Evolutionary conservation across 805 yeast genomes (phyloP), one percentile per base, ranked within the genome.

Genomic region (Saccharomycopsis javanensis): DNA sequence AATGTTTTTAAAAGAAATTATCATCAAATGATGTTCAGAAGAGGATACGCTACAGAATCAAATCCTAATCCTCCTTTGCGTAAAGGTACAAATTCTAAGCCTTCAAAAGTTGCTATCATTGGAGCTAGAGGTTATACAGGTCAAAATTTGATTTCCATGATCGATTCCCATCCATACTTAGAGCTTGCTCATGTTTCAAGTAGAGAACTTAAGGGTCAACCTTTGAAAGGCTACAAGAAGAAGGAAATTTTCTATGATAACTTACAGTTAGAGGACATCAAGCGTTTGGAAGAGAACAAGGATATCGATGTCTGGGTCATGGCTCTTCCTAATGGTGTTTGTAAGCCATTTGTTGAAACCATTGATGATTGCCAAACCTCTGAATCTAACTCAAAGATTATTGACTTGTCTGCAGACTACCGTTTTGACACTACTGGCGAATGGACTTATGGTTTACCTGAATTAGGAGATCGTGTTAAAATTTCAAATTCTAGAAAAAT

Each of bases 41-140:
- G 71, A 64, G 63, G 65, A 50, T 67, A 68, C 61, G 68, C 77
- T 25, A 69, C 77, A 28, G 65, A 66, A 57, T 67, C 75, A 50
- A 83, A 83, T 69, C 87, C 88, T 55, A 83, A 83, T 69, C 88
- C 91, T 13, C 96, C 96, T 11, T 67, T 80, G 50, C 76, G 78
- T 55, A 75, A 77, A 55, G 92, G 89, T 38, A 68, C 57, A 79
- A 37, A 83, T 74, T 76, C 77, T 42, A 69, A 77, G 46, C 77
- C 77, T 60, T 78, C 95, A 23, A 82, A 81, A 63, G 90, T 94
- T 52, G 99, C 97, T 1, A 79, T 94, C 65, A 92, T 94, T 68
- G 99, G 99, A 64, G 99, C 99, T 46, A 85, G 99, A 74, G 99
- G 99, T 31, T 89, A 79, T 73, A 92, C 97, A 18, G 99, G 99